Percentiles rank a stretch among this genome's conserved stretches.
Evolutionary conservation across 176 grass and related monocot genomes (phyloP).

Genomic region (Otatea glauca): DNA sequence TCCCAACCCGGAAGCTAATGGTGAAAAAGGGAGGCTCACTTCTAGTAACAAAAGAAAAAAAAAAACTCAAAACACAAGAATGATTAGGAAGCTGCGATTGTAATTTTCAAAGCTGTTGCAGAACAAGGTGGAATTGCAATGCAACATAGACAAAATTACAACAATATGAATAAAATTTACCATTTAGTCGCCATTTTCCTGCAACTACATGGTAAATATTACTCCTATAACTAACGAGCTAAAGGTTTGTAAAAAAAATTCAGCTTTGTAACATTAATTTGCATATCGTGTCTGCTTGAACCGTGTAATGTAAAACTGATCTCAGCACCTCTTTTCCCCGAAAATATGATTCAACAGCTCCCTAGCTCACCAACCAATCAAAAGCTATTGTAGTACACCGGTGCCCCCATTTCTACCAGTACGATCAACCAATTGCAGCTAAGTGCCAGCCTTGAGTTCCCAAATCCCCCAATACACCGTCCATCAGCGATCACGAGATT

Average conservation of each 20-base stretch:
- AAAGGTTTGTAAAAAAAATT: not conserved
- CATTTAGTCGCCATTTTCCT: not conserved
- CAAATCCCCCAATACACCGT: not conserved
- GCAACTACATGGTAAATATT: not conserved
- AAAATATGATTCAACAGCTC: conserved; percentile 28
- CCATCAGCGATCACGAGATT: conserved; percentile 38
- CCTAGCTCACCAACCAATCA: conserved; percentile 39
- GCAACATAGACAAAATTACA: not conserved
- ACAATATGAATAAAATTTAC: not conserved
- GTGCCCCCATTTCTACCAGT: not conserved
- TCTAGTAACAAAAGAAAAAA: not conserved
- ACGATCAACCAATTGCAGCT: conserved; percentile 26
- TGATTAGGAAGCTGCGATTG: not conserved
- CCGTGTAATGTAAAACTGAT: not conserved
- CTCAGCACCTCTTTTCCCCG: not conserved
- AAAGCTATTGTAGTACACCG: conserved; percentile 21
- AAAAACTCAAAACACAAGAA: not conserved
- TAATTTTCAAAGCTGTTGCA: not conserved
- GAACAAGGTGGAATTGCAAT: not conserved
- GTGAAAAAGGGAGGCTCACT: not conserved
- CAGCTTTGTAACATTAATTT: not conserved
- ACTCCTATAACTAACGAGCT: conserved; percentile 13
- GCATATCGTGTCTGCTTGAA: not conserved
- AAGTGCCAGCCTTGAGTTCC: conserved; percentile 20
- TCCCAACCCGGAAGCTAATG: not conserved